phyloP scores from a whole-genome alignment of 2,329 filamentous ascomycete species.

The Monosporascus sp. region DNA sequence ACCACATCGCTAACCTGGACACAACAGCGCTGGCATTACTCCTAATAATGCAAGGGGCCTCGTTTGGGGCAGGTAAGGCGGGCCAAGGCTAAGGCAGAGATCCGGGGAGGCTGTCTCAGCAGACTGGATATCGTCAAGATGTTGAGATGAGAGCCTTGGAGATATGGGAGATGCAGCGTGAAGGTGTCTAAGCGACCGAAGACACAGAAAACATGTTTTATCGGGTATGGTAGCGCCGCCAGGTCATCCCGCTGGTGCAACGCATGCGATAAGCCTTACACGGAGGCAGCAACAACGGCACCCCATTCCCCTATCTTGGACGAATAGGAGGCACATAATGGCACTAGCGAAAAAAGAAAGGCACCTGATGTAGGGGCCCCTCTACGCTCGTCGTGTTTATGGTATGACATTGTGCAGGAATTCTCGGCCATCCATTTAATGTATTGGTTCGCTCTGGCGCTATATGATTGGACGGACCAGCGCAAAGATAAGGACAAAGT shows the following conservation, averaged over 20 bases:
- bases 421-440: background rate
- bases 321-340: background rate
- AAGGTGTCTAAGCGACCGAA: background rate
- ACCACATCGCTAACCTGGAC: slow-evolving; percentile 49
- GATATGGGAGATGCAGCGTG: background rate
- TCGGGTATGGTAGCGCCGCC: background rate
- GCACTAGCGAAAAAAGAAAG: background rate
- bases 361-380: background rate
- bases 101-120: background rate
- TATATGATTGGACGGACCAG: background rate
- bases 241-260: background rate
- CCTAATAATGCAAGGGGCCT: background rate
- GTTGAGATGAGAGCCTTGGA: background rate
- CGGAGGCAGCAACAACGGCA: background rate
- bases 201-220: background rate
- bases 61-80: slow-evolving; percentile 6
- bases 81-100: slow-evolving; percentile 1
- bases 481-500: background rate
- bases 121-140: background rate
- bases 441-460: background rate
- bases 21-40: slow-evolving; percentile 19
- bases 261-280: background rate
- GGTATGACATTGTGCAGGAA: background rate
- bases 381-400: background rate
- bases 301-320: background rate